Conservation (phyloP, 768 basidiomycete species). For the Pisolithus orientalis region DNA sequence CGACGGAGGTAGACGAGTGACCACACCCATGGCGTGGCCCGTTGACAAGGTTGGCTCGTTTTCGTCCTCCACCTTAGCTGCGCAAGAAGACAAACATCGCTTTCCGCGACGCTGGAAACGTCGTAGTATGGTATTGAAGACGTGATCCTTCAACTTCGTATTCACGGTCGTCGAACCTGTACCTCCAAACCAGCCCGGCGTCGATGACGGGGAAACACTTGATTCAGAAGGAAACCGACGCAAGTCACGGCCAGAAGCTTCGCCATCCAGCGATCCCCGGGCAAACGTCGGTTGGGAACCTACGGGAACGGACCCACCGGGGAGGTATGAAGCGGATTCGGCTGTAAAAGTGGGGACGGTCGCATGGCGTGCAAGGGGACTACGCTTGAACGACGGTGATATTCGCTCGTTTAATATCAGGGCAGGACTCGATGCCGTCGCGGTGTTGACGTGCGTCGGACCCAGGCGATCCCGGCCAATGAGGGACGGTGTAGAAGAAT, state of each 20-base stretch:
- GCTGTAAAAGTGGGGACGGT: slow-evolving; percentile 31
- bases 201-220: slow-evolving; percentile 23
- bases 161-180: slow-evolving; percentile 93
- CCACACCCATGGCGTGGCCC: slow-evolving; percentile 17
- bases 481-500: slow-evolving; percentile 21
- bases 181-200: slow-evolving; percentile 69
- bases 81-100: slow-evolving; percentile 25
- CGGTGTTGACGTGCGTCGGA: slow-evolving; percentile 39
- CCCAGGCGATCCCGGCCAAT: slow-evolving; percentile 32
- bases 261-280: slow-evolving; percentile 15
- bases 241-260: slow-evolving; percentile 29
- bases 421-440: slow-evolving; percentile 68
- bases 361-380: slow-evolving; percentile 37
- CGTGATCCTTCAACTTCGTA: slow-evolving; percentile 89
- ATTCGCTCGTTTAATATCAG: slow-evolving; percentile 34
- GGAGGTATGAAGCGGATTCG: slow-evolving; percentile 45
- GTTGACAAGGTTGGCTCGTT: slow-evolving; percentile 43
- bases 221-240: slow-evolving; percentile 38
- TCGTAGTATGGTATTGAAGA: slow-evolving; percentile 83
- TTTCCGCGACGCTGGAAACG: slow-evolving; percentile 53
- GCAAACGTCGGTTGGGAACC: slow-evolving; percentile 17
- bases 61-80: slow-evolving; percentile 49
- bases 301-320: slow-evolving; percentile 31
- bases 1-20: slow-evolving; percentile 9
- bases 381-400: slow-evolving; percentile 24